Conservation (phyloP, 2,329 filamentous ascomycete species). For the Tolypocladium album region DNA sequence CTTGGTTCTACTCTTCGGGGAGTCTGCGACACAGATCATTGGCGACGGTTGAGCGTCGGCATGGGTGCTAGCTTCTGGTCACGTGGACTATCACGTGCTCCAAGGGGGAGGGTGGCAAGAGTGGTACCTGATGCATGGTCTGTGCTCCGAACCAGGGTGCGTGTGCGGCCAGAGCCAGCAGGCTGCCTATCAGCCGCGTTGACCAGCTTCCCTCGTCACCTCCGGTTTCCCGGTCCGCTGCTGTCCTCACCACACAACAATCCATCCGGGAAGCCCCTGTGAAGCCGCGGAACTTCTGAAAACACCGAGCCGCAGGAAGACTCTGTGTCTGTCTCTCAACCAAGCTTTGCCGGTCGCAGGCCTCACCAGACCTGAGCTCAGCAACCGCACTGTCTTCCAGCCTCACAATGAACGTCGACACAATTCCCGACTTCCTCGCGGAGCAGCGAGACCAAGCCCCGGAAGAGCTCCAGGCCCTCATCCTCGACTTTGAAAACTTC, state of each 20-base stretch:
- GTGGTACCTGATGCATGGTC: not conserved
- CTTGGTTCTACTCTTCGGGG: constrained; percentile 11
- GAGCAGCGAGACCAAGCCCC: constrained; percentile 83
- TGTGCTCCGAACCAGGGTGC: not conserved
- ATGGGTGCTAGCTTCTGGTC: not conserved
- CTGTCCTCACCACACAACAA: not conserved
- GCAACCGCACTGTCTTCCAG: not conserved
- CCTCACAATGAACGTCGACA: constrained; percentile 65
- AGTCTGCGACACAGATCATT: constrained; percentile 7
- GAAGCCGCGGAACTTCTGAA: not conserved
- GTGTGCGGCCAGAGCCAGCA: constrained; percentile 12
- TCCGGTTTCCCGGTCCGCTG: not conserved
- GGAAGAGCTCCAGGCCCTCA: constrained; percentile 75
- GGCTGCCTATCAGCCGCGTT: constrained; percentile 29
- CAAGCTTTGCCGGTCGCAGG: not conserved
- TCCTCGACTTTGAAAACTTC: constrained; percentile 87
- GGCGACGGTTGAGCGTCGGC: constrained; percentile 4
- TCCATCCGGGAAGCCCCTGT: not conserved
- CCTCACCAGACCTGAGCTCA: not conserved
- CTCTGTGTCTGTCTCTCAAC: not conserved
- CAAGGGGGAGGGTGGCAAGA: not conserved
- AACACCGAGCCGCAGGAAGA: not conserved
- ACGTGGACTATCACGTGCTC: constrained; percentile 10
- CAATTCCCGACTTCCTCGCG: constrained; percentile 83
- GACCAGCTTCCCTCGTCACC: constrained; percentile 2